Evolutionary conservation across 2,329 filamentous ascomycete species (phyloP).

Genomic region (Cryphonectria japonica): DNA sequence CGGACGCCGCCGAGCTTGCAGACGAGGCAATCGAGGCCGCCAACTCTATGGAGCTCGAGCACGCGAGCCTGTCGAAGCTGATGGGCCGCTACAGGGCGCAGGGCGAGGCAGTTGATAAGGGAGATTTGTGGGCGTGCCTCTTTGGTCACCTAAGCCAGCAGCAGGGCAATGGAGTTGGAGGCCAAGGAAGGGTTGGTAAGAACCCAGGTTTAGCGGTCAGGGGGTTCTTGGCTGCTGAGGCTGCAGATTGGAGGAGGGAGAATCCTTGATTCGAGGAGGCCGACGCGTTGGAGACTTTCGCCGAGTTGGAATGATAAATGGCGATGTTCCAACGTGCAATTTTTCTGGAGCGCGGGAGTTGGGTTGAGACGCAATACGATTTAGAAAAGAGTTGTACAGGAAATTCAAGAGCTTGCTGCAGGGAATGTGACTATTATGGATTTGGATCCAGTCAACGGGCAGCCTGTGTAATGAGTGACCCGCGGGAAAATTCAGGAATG

Average conservation of each 20-base stretch:
- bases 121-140: constrained; percentile 86
- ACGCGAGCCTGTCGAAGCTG: constrained; percentile 69
- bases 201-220: constrained; percentile 31
- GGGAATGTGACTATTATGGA: too few relatives aligned
- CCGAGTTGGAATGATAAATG: too few relatives aligned
- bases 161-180: constrained; percentile 35
- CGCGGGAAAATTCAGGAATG: too few relatives aligned
- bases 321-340: too few relatives aligned
- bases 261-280: background rate
- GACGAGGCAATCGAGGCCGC: constrained; percentile 75
- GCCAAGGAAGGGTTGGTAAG: background rate
- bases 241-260: constrained; percentile 44
- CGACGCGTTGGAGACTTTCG: background rate
- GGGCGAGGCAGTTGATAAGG: constrained; percentile 78
- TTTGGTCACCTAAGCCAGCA: constrained; percentile 63
- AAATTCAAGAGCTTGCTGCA: background rate
- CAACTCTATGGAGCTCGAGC: constrained; percentile 82
- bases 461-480: too few relatives aligned
- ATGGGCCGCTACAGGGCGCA: constrained; percentile 71
- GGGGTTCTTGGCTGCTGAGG: constrained; percentile 50
- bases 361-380: too few relatives aligned
- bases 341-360: too few relatives aligned
- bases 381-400: background rate
- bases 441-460: too few relatives aligned
- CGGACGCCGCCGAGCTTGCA: constrained; percentile 45